A percentile compares a stretch with the other conserved stretches of the same genome.
Conservation (phyloP, 805 yeast genomes). For the Kluyveromyces dobzhanskii region DNA sequence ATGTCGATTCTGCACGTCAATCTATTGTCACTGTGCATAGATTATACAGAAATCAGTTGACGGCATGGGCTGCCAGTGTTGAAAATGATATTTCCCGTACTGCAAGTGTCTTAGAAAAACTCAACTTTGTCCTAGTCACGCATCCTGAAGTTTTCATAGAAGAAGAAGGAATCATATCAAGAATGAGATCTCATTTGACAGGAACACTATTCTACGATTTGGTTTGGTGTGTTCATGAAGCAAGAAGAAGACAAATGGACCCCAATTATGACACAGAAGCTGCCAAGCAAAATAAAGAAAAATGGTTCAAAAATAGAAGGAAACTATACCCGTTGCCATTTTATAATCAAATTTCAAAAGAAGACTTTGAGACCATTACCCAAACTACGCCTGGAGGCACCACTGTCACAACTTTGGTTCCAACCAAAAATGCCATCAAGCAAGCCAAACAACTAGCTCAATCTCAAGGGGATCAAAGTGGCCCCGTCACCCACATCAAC, state of each 20-base stretch:
- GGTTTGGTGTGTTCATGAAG: constrained; percentile 93
- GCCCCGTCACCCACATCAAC: constrained; percentile 44
- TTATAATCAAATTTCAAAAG: constrained; percentile 82
- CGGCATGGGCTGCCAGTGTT: constrained; percentile 80
- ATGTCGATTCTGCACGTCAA: constrained; percentile 83
- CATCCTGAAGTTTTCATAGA: constrained; percentile 77
- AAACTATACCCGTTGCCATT: constrained; percentile 73
- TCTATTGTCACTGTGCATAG: constrained; percentile 90
- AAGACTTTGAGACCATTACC: constrained; percentile 77
- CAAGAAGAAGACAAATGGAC: constrained; percentile 59
- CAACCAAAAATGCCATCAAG: constrained; percentile 67
- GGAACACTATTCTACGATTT: constrained; percentile 87
- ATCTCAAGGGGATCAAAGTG: constrained; percentile 15
- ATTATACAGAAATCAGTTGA: constrained; percentile 73
- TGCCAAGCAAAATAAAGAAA: constrained; percentile 29
- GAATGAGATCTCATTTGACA: constrained; percentile 88
- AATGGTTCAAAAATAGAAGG: constrained; percentile 15
- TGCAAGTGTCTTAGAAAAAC: constrained; percentile 81
- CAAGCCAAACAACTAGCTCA: constrained; percentile 25
- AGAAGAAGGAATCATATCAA: constrained; percentile 65
- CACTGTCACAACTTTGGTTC: constrained; percentile 79
- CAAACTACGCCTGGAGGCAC: constrained; percentile 91
- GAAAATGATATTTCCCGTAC: constrained; percentile 87
- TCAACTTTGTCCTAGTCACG: constrained; percentile 77
- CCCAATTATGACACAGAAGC: constrained; percentile 28